Evolutionary conservation across 441 rosid species (phyloP), one percentile per base, ranked within the genome.

Genomic region (Pelargonium cotyledonis): DNA sequence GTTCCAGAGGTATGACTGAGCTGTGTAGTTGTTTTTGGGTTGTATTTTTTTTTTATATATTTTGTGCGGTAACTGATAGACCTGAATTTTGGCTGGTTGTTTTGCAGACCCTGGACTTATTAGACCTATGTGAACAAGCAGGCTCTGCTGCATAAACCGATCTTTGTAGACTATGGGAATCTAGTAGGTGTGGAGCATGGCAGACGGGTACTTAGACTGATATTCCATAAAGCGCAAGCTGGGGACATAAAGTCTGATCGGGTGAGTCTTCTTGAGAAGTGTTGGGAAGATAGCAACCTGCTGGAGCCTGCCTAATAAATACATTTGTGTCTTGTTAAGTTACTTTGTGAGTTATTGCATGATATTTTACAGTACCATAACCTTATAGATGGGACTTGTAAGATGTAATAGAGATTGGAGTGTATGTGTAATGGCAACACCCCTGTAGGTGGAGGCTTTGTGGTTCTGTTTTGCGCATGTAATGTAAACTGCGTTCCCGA

Each of bases 41-140:
- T 58, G 4, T 1, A 58, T 19, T 21, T 58, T 58, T 8, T 6
- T 19, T 19, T 58, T n/a, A n/a, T n/a, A n/a, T n/a, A n/a, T n/a
- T n/a, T 1, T 31, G 38, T 31, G 38, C 4, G 5, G 38, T 31
- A 31, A 31, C 23, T 18, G 63, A 19, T 19, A 19, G 7, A 57
- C 31, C 31, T 19, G n/a, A 58, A 58, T 19, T 2, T 58, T 21
- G 31, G 21, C 5, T 77, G 72, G 40, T 73, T 65, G 18, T 75
- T 85, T 35, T 35, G 85, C 86, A 93, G 98, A 90, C 96, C n/a
- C 75, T 93, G 81, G 91, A 88, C 73, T 86, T 90, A 38, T 75
- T 90, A 75, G 98, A 89, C 73, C 95, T 93, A n/a, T 93, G 98
- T 63, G 95, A 93, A 75, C 92, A 90, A 78, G 92, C 92, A 1